Evolutionary conservation across 352 stramenopile species (phyloP), one percentile per base, ranked within the genome.

Genomic region (Globisporangium emineosum): DNA sequence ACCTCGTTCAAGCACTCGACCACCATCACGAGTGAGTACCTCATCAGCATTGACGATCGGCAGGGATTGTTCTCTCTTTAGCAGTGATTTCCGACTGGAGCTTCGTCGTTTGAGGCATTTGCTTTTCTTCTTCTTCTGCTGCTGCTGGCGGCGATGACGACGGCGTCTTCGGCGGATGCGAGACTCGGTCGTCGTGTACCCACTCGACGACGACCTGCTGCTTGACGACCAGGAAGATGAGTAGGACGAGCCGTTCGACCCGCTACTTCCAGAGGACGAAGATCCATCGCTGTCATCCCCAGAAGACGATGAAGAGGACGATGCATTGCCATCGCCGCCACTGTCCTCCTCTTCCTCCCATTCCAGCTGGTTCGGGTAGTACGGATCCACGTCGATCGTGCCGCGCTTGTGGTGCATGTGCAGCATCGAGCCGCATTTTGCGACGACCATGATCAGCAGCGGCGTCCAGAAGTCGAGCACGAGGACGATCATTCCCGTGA

Each of bases 381-480:
- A 86, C 43, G 82, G 72, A 32, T 91, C 78, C 0, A 89, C 80
- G 17, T 84, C 72, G 17, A 73, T 66, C 0, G 78, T 83, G 43
- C 83, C 84, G 60, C 75, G 73, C 52, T 77, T 76, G 35, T 90
- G 80, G 27, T 90, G 82, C 5, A 33, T 42, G 58, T 90, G 80
- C 15, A 91, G 60, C 19, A 78, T 66, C 5, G 64, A 53, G 2
- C 74, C 82, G 37, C 83, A 90, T 4, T 80, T 82, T 15, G 73
- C 79, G n/a, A 82, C 75, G 25, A 91, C 81, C 30, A 93, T 64
- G 49, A 90, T 77, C 6, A 93, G 69, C 45, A 93, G 55, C 12
- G 84, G 82, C 25, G 69, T 65, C 84, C 84, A 93, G 10, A 86
- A 68, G 30, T 93, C 81, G 1, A 93, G 66, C 2, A 90, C 67